Evolutionary conservation across 768 basidiomycete genomes (phyloP).

Genomic region (Epithele typhae): DNA sequence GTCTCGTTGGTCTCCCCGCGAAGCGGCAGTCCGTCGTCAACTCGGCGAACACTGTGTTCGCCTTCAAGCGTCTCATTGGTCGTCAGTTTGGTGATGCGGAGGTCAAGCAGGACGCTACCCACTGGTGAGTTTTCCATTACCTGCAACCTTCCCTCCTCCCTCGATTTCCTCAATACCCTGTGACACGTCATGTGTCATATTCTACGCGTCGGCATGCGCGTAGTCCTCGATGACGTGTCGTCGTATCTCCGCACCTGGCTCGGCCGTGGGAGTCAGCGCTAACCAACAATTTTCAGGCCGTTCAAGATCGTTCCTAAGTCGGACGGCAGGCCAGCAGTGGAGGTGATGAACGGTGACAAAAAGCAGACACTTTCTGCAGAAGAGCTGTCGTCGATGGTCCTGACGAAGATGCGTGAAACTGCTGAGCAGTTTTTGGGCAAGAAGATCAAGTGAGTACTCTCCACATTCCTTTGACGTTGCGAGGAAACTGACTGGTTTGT

Average conservation of each 20-base stretch:
- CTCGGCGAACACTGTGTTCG: slow-evolving; percentile 88
- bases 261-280: neutral
- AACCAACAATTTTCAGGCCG: slow-evolving; percentile 46
- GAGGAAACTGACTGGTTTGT: slow-evolving; percentile 7
- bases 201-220: too few relatives aligned
- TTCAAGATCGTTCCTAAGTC: slow-evolving; percentile 70
- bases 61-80: slow-evolving; percentile 92
- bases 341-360: slow-evolving; percentile 86
- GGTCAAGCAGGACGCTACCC: slow-evolving; percentile 85
- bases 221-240: neutral
- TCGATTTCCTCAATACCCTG: too few relatives aligned
- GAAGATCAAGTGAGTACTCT: slow-evolving; percentile 77
- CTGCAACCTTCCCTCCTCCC: neutral
- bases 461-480: neutral
- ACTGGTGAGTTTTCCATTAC: slow-evolving; percentile 51
- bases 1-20: slow-evolving; percentile 92
- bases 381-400: slow-evolving; percentile 83
- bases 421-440: slow-evolving; percentile 92
- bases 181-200: too few relatives aligned
- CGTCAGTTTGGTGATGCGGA: slow-evolving; percentile 91
- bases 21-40: slow-evolving; percentile 98
- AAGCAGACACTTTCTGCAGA: slow-evolving; percentile 59
- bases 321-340: slow-evolving; percentile 75
- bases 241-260: neutral
- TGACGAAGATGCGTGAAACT: slow-evolving; percentile 93